phyloP scores from a whole-genome alignment of 768 basidiomycete genomes.

The Ramaria rubella region DNA sequence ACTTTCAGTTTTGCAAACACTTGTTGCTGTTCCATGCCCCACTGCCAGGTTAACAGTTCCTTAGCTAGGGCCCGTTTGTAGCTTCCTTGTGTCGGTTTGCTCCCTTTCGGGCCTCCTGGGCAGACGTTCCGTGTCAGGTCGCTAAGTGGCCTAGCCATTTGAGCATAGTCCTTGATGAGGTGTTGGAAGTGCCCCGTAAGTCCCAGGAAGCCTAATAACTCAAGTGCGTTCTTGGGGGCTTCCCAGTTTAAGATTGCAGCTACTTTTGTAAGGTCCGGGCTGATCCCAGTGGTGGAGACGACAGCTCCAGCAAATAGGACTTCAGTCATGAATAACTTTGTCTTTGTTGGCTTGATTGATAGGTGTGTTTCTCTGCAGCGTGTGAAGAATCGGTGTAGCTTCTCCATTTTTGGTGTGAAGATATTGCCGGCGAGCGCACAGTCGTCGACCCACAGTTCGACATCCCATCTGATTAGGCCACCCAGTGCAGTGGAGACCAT shows the following conservation, averaged over 20 bases:
- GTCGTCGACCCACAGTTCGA: slow-evolving; percentile 20
- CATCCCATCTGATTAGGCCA: slow-evolving; percentile 12
- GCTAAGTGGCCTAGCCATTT: slow-evolving; percentile 24
- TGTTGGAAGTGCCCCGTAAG: slow-evolving; percentile 30
- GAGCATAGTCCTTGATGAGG: slow-evolving; percentile 30
- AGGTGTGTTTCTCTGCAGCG: slow-evolving; percentile 6
- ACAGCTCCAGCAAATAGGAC: slow-evolving; percentile 30
- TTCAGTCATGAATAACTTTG: slow-evolving; percentile 27
- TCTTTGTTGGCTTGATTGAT: slow-evolving; percentile 10
- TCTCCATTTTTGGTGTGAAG: slow-evolving; percentile 23
- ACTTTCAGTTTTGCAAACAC: not conserved
- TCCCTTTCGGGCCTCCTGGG: slow-evolving; percentile 16
- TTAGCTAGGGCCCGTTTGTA: slow-evolving; percentile 23
- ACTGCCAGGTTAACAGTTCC: not conserved
- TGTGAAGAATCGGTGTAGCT: slow-evolving; percentile 6
- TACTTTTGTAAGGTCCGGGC: slow-evolving; percentile 21
- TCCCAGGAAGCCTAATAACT: slow-evolving; percentile 31
- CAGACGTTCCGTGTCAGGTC: slow-evolving; percentile 20
- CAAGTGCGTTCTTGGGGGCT: slow-evolving; percentile 22
- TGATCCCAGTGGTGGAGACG: slow-evolving; percentile 18
- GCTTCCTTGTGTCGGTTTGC: slow-evolving; percentile 14
- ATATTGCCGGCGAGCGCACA: slow-evolving; percentile 26
- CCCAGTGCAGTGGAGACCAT: slow-evolving; percentile 14
- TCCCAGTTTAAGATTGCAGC: slow-evolving; percentile 30
- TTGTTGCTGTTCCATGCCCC: not conserved